Percentiles rank a stretch among this genome's conserved stretches.
phyloP scores from a whole-genome alignment of 2,329 filamentous ascomycete genomes.

The Penicillium rolfsii region DNA sequence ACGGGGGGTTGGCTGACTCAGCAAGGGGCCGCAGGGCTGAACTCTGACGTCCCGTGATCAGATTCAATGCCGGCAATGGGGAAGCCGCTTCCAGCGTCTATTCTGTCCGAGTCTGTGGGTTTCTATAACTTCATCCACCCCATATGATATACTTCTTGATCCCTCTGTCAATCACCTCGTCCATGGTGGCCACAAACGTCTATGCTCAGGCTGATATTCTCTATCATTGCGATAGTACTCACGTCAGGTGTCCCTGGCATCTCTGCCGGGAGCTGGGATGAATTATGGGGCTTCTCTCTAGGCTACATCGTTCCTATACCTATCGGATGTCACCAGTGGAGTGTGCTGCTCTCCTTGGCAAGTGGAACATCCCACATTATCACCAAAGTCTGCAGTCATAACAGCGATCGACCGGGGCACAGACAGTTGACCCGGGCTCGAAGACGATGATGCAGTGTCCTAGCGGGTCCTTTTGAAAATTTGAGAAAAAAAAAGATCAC shows the following conservation, averaged over 20 bases:
- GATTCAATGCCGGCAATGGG: background rate
- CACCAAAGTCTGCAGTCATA: conserved; percentile 12
- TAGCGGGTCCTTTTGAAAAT: background rate
- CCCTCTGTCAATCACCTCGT: background rate
- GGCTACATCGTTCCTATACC: conserved; percentile 29
- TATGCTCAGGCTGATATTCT: background rate
- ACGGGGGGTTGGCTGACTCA: conserved; percentile 24
- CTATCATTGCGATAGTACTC: background rate
- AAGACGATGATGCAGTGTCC: background rate
- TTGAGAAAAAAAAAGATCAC: background rate
- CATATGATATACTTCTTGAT: background rate
- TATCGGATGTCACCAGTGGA: conserved; percentile 23
- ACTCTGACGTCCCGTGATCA: conserved; percentile 3
- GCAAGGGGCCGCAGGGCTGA: conserved; percentile 30
- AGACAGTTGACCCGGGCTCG: background rate
- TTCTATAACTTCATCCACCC: background rate
- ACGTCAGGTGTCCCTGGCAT: conserved; percentile 16
- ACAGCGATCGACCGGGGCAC: background rate
- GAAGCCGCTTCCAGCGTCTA: background rate
- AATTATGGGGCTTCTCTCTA: conserved; percentile 26
- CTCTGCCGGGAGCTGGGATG: conserved; percentile 15
- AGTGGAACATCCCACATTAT: background rate
- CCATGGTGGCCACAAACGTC: background rate
- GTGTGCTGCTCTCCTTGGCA: conserved; percentile 16
- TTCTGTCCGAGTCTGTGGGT: background rate